Base-by-base conservation (phyloP, 2,329 filamentous ascomycete genomes). In the Aspergillus ustus region DNA sequence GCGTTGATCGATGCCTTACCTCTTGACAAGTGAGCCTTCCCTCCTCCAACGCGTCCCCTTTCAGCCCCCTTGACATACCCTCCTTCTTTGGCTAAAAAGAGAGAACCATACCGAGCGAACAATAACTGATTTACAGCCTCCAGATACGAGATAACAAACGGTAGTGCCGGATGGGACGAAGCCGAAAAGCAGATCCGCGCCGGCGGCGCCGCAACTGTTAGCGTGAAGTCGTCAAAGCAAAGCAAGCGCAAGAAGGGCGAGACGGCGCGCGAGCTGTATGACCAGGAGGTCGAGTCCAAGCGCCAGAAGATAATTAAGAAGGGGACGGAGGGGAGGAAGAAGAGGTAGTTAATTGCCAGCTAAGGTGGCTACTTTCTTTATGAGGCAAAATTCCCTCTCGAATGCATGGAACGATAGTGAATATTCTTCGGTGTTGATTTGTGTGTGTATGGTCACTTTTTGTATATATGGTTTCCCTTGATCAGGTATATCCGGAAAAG, bases 1-100 rank as follows among this genome's bases (percentile, higher is more conserved):
- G 91, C 92, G 68, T 82, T 98, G 67, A 97, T 98, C 71, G 91
- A 97, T 81, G 90, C 93, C 65, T 81, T 98, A 64, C 93, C 94
- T 49, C 83, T 98, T 56, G 92, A 97, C 71, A 89, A 91, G 87
- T 94, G 84, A 85, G 89, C 79, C 20, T 40, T 8, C 48, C 44
- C 43, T 43, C 34, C 29, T 17, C 51, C 25, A 25, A 25, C 25
- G 25, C 25, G 50, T 45, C 22, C 11, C 45, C 49, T 52, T 37
- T 40, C 13, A 40, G 13, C 34, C 15, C 25, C 6, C 28, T 22
- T 28, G 29, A 45, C 7, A 20, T n/a, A n/a, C 19, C 31, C 25
- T 20, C 28, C 8, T 19, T 3, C 11, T 28, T n/a, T 34, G 20
- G 61, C 65, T 67, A 54, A 5, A 17, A 15, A 40, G 25, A 28